A percentile compares a stretch with the other conserved stretches of the same genome.
Evolutionary conservation across 129 eudicot genomes (phyloP).

Genomic region (Tagetes patula): DNA sequence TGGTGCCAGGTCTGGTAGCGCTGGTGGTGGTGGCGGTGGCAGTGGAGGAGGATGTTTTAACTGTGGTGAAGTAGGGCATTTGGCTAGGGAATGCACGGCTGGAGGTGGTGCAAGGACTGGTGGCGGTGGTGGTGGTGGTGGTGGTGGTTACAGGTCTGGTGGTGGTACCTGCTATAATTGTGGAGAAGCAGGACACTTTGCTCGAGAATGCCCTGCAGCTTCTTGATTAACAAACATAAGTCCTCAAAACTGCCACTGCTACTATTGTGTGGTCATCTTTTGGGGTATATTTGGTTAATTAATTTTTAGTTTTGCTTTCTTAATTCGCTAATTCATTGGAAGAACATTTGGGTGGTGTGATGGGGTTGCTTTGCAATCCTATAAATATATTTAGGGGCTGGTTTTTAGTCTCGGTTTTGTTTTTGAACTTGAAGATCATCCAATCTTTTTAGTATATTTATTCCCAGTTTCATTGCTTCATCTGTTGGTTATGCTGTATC

Average conservation of each 20-base stretch:
- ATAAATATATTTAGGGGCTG: constrained; percentile 29
- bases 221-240: constrained; percentile 26
- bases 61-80: constrained; percentile 15
- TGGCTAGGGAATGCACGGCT: constrained; percentile 12
- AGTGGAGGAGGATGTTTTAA: not conserved
- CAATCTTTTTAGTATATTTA: not conserved
- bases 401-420: constrained; percentile 28
- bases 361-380: constrained; percentile 18
- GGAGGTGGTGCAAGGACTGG: constrained; percentile 25
- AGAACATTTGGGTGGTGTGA: constrained; percentile 18
- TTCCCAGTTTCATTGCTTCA: not conserved
- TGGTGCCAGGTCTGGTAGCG: not conserved
- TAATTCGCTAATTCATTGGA: constrained; percentile 20
- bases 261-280: constrained; percentile 1
- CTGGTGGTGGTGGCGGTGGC: constrained; percentile 8
- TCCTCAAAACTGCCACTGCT: constrained; percentile 1
- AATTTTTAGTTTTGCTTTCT: constrained; percentile 13
- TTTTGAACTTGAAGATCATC: constrained; percentile 16
- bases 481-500: constrained; percentile 4
- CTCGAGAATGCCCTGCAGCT: constrained; percentile 49
- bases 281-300: constrained; percentile 32
- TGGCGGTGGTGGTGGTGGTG: constrained; percentile 32
- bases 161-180: constrained; percentile 43
- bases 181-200: constrained; percentile 55
- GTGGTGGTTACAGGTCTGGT: constrained; percentile 9